Evolutionary conservation across 331 rosid genomes (phyloP), one percentile per base, ranked within the genome.

Genomic region (Ulmus americana): DNA sequence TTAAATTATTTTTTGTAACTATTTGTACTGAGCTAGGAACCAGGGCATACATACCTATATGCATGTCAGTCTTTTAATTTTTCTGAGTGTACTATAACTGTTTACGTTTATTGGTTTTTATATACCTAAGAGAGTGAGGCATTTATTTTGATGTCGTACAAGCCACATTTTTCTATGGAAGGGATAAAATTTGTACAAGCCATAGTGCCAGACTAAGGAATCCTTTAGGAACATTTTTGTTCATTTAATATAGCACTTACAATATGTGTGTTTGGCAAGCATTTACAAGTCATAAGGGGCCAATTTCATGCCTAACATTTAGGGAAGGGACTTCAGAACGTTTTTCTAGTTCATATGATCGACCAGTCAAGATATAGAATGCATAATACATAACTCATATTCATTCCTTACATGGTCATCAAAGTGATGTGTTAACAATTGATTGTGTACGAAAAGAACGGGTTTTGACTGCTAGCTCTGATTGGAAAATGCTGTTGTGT

Each of bases 391-490:
- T 95, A 81, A 80, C 98, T 44, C 90, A 94, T 61, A 83, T 94
- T 83, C 83, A 55, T 70, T 87, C 97, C 55, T 70, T 94, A 71
- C 90, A 82, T 78, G 98, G 98, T 61, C 98, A 94, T 78, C 95
- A 94, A 71, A 86, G 97, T 70, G 98, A 89, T 74, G 71, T 94
- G 54, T 45, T 89, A 61, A 50, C 67, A 50, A 77, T 94, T 47
- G 98, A 94, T 77, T 94, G 91, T 74, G 77, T 89, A 69, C 87
- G 91, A 15, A 94, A 84, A 79, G 98, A 94, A 77, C 82, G 98
- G 78, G 77, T 89, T 9, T 75, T 94, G 58, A 60, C 95, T 1
- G 91, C 79, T 64, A 97, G 97, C 54, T 95, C 92, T 48, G 98
- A 94, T 74, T 89, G 95, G 72, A 87, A 77, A 62, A 80, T 94